Percentiles rank a stretch among this genome's conserved stretches.
These are phyloP conservation scores for Melampsora larici-populina DNA, from an alignment of 1,284 basidiomycete species.

Conservation along the genomic window DNA sequence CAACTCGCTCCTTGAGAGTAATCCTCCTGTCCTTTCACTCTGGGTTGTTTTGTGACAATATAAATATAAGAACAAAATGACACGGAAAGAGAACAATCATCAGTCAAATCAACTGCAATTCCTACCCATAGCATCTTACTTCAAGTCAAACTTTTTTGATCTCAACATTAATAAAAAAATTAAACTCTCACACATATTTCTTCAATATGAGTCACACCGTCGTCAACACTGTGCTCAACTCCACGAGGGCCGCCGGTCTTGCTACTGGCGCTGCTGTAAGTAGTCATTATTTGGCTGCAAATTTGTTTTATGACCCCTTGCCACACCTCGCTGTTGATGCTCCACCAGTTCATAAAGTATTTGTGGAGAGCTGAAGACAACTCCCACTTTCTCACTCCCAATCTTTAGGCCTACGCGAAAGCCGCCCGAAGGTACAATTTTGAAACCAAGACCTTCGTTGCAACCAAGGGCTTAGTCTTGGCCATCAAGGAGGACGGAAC, in stretches of 20 bases:
- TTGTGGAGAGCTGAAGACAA: not conserved
- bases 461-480: conserved; percentile 32
- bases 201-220: not conserved
- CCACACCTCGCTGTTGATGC: not conserved
- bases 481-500: conserved; percentile 34
- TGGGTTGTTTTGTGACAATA: not conserved
- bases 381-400: not conserved
- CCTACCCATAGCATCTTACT: not conserved
- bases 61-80: not conserved
- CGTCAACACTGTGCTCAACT: not conserved
- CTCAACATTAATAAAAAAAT: not conserved
- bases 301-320: not conserved
- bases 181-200: not conserved
- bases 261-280: conserved; percentile 7
- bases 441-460: conserved; percentile 32
- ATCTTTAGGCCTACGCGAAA: conserved; percentile 41
- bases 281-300: not conserved
- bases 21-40: conserved; percentile 3
- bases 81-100: not conserved
- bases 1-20: not conserved
- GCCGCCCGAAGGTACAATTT: conserved; percentile 41
- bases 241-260: conserved; percentile 1
- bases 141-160: not conserved
- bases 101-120: not conserved
- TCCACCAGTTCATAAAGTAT: not conserved